Base-by-base conservation (phyloP, 2,329 filamentous ascomycete species). In the Anthostomella pinea region DNA sequence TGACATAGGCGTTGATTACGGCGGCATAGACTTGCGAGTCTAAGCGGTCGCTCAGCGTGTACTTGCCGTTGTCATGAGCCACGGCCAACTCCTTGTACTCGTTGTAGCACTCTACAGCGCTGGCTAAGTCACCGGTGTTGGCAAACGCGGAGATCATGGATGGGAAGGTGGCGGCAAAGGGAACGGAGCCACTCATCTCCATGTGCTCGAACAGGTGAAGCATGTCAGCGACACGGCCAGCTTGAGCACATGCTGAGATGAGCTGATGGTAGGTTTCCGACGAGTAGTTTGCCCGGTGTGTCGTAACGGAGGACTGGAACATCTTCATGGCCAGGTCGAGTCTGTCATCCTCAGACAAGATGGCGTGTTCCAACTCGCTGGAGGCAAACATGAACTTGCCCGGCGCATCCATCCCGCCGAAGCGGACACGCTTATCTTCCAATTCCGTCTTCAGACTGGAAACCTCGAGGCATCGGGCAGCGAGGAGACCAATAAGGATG, bases 121-220 rank as follows among this genome's bases (percentile, higher is more conserved):
- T 94, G 53, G 82, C 74, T 28, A 97, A 68, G 58, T 97, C 89
- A 32, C 89, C 86, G 8, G 77, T 77, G 26, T 78, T 77, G 43
- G 87, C 87, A 58, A 95, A 97, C 1, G 90, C 89, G n/a, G 85
- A 82, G 60, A 98, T 96, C 87, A 98, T 95, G 13, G 83, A 77
- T 2, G 89, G 85, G 65, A 95, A 97, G 34, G 91, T 87, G 29
- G 84, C 80, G 5, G 88, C 83, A 40, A 84, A 81, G 0, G 91
- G 87, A 11, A 79, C 75, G 15, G 87, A 77, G 38, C 81, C 81
- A 51, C 77, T 81, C 22, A 75, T 68, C 62, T 95, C 88, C 89
- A 97, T 94, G 62, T 97, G 88, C 48, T 87, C 83, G 55, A 91
- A 95, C 14, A 97, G 76, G 41, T 83, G 81, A 21, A 94, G 80